phyloP scores from a whole-genome alignment of 2,329 filamentous ascomycete genomes.

The Metarhizium humberi region DNA sequence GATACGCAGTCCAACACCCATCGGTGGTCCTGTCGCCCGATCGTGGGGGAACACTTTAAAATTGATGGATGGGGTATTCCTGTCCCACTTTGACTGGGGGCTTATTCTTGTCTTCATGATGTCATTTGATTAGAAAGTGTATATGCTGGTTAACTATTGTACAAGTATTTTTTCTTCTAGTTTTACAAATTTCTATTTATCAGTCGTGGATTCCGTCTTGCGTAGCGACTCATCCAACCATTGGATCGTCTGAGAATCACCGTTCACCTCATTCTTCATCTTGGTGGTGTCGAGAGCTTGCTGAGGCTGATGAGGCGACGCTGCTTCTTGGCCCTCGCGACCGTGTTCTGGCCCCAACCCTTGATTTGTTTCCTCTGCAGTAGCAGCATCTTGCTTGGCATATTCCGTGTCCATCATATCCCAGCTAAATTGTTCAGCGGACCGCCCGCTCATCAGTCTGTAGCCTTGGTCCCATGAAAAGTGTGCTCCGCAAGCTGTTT shows the following conservation, averaged over 20 bases:
- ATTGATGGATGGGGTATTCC: not conserved
- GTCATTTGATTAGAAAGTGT: not conserved
- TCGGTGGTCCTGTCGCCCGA: not conserved
- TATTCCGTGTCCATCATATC: constrained; percentile 15
- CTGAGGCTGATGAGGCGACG: not conserved
- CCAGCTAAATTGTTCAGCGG: constrained; percentile 17
- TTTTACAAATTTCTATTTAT: not conserved
- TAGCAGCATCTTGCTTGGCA: not conserved
- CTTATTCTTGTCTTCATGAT: not conserved
- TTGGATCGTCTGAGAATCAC: not conserved
- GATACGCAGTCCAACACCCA: no score
- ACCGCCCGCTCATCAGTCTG: constrained; percentile 15
- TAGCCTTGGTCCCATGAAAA: constrained; percentile 28
- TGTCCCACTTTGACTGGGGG: not conserved
- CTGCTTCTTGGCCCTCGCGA: not conserved
- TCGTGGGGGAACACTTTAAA: not conserved
- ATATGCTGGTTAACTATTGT: not conserved
- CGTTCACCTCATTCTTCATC: not conserved
- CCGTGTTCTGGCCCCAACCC: not conserved
- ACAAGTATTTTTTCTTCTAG: not conserved
- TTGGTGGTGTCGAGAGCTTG: not conserved
- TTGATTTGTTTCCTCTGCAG: not conserved
- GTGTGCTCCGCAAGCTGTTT: constrained; percentile 19
- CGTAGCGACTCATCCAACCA: not conserved
- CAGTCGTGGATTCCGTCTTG: not conserved